Percentiles rank a stretch among this genome's conserved stretches.
These are phyloP conservation scores for Xylaria digitata DNA, from an alignment of 2,329 filamentous ascomycete species.

Conservation along the genomic window DNA sequence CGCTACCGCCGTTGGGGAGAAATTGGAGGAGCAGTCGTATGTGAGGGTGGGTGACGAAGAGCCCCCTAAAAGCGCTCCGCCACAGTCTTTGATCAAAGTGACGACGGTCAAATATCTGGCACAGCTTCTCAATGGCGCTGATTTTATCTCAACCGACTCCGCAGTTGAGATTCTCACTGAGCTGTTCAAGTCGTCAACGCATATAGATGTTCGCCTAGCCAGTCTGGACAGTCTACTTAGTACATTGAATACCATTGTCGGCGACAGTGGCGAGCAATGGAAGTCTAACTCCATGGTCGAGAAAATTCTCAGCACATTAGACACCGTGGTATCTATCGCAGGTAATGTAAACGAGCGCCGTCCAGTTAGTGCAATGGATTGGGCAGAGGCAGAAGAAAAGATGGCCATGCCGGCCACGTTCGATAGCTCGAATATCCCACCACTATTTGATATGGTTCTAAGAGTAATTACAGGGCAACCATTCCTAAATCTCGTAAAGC, in stretches of 20 bases:
- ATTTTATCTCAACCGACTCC: conserved; percentile 30
- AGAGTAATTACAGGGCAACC: background rate
- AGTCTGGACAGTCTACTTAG: conserved; percentile 29
- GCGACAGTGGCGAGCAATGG: conserved; percentile 20
- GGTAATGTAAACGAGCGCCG: conserved; percentile 33
- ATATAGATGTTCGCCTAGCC: conserved; percentile 34
- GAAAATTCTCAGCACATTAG: conserved; percentile 28
- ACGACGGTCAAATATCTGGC: conserved; percentile 36
- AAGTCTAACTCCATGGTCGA: conserved; percentile 29
- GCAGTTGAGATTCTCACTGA: conserved; percentile 33
- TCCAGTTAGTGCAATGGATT: conserved; percentile 27
- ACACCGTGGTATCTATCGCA: conserved; percentile 29
- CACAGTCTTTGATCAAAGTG: conserved; percentile 33
- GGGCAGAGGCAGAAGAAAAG: conserved; percentile 29
- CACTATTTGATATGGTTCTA: conserved; percentile 27
- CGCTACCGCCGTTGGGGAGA: conserved; percentile 32
- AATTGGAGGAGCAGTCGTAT: conserved; percentile 35
- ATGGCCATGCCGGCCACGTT: conserved; percentile 12
- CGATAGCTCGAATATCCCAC: conserved; percentile 15
- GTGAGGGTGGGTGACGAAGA: conserved; percentile 32
- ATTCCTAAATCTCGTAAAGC: conserved; percentile 17
- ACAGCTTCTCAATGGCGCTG: conserved; percentile 34
- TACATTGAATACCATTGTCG: conserved; percentile 22
- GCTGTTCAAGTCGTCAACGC: conserved; percentile 31
- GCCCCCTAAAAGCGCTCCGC: conserved; percentile 24